Percentiles rank a stretch among this genome's conserved stretches.
phyloP scores from a whole-genome alignment of 305 asterid species.

The Solanum aculeatissimum region DNA sequence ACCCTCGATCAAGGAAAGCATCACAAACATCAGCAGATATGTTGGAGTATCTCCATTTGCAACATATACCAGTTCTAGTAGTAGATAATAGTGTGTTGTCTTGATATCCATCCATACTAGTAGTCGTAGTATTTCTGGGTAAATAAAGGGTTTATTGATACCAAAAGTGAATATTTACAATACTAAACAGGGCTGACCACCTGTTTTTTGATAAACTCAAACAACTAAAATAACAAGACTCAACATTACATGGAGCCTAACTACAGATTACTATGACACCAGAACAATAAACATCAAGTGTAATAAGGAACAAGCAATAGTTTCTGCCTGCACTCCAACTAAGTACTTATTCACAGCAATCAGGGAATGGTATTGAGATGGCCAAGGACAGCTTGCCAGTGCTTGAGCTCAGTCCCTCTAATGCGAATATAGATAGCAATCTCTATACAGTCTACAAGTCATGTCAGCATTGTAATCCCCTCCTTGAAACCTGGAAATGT shows the following conservation, averaged over 20 bases:
- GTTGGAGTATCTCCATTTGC: neutral
- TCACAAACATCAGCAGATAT: neutral
- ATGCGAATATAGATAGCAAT: neutral
- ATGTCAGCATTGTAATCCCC: neutral
- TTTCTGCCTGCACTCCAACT: neutral
- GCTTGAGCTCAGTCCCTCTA: neutral
- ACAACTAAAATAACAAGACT: neutral
- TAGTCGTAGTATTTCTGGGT: neutral
- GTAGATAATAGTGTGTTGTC: neutral
- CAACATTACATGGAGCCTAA: neutral
- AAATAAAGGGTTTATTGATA: no score
- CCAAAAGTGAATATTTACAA: no score
- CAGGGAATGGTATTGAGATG: neutral
- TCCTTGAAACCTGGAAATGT: neutral
- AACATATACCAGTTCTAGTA: neutral
- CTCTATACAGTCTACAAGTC: rapidly evolving
- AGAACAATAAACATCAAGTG: neutral
- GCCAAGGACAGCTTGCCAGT: neutral
- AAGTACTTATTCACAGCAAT: neutral
- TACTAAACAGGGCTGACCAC: no score
- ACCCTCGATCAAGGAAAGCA: neutral
- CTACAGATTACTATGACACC: neutral
- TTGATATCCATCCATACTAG: neutral
- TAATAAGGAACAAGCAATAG: neutral
- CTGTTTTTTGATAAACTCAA: no score